phyloP scores from a whole-genome alignment of 2,329 filamentous ascomycete genomes.

The Metarhizium guizhouense region DNA sequence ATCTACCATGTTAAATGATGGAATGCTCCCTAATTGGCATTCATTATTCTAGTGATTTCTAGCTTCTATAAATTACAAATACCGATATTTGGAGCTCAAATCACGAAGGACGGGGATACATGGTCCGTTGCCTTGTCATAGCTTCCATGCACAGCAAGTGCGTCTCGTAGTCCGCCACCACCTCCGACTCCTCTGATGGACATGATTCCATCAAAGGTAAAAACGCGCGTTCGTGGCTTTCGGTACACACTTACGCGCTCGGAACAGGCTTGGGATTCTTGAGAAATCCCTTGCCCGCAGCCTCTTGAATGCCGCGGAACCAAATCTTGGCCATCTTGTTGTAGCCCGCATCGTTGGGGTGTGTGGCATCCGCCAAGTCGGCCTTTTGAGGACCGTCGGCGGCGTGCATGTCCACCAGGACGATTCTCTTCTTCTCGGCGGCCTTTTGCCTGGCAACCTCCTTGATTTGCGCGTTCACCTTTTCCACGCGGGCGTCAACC shows the following conservation, averaged over 20 bases:
- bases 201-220: too few species aligned
- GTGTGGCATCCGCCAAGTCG: conserved; percentile 26
- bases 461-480: conserved; percentile 25
- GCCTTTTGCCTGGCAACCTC: conserved; percentile 18
- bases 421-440: conserved; percentile 20
- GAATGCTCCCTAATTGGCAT: too few species aligned
- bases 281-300: conserved; percentile 15
- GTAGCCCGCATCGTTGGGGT: conserved; percentile 30
- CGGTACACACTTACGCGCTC: neutral
- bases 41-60: too few species aligned
- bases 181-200: too few species aligned
- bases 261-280: conserved; percentile 8
- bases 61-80: too few species aligned
- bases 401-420: conserved; percentile 31
- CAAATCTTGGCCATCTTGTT: conserved; percentile 32
- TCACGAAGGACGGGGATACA: too few species aligned
- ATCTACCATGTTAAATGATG: too few species aligned
- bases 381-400: conserved; percentile 17
- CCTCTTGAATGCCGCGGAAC: conserved; percentile 20
- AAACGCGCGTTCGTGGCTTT: neutral
- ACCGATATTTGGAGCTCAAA: too few species aligned
- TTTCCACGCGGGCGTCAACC: conserved; percentile 17
- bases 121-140: too few species aligned
- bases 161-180: too few species aligned
- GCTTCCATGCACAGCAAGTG: too few species aligned